Conservation (phyloP, 2,329 filamentous ascomycete species). For the Raffaelea ambrosiae region DNA sequence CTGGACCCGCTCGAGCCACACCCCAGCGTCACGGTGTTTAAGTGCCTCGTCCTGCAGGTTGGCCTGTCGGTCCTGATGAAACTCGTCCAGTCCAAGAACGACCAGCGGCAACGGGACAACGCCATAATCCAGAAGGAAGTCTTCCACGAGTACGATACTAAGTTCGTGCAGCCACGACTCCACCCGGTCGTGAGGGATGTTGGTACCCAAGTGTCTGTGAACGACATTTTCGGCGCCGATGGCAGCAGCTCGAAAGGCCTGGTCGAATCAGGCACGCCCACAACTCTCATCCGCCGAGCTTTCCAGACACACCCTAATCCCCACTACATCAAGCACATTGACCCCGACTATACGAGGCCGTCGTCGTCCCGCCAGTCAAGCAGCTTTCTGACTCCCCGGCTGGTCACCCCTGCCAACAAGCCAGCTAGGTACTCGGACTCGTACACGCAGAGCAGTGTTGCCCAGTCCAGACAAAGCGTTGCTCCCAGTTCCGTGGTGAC, state of each 20-base stretch:
- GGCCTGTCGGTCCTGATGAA: slow-evolving; percentile 72
- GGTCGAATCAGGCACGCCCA: slow-evolving; percentile 44
- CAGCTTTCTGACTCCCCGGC: slow-evolving; percentile 28
- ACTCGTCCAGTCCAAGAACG: slow-evolving; percentile 64
- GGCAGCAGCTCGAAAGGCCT: slow-evolving; percentile 27
- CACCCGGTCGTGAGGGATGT: slow-evolving; percentile 71
- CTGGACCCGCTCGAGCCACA: slow-evolving; percentile 65
- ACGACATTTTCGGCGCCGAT: slow-evolving; percentile 21
- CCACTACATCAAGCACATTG: slow-evolving; percentile 64
- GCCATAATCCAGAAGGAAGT: slow-evolving; percentile 84
- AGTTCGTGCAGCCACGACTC: slow-evolving; percentile 87
- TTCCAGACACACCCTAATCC: slow-evolving; percentile 80
- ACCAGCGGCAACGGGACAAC: slow-evolving; percentile 78
- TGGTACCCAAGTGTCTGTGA: slow-evolving; percentile 63
- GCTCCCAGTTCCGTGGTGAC: slow-evolving; percentile 5
- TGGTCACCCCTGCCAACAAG: slow-evolving; percentile 31
- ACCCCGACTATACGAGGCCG: slow-evolving; percentile 47
- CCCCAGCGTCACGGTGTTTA: slow-evolving; percentile 80
- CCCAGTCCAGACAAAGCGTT: slow-evolving; percentile 14
- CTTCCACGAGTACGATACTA: slow-evolving; percentile 89
- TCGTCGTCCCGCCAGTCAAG: slow-evolving; percentile 27
- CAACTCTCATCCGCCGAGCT: slow-evolving; percentile 58
- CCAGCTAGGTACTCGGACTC: slow-evolving; percentile 22
- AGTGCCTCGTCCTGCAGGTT: slow-evolving; percentile 65
- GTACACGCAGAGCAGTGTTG: slow-evolving; percentile 15